Conservation (phyloP, 345 rosid species). For the Gossypium herbaceum region DNA sequence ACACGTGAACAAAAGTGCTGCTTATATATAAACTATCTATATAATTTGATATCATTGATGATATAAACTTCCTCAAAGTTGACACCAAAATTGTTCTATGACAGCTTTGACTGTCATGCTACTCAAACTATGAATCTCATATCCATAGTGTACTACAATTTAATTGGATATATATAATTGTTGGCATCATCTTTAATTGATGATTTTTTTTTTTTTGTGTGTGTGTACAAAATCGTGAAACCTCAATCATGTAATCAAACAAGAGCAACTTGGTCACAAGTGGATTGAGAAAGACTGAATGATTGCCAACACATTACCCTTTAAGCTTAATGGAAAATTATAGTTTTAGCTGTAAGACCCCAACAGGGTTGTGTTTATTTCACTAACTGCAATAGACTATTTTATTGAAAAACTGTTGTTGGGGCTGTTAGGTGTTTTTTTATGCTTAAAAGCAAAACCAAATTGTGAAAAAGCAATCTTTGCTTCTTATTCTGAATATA, state of each 20-base stretch:
- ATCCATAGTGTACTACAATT: too few relatives aligned
- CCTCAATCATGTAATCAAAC: too few relatives aligned
- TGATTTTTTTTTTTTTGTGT: too few relatives aligned
- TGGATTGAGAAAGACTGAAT: too few relatives aligned
- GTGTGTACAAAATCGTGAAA: too few relatives aligned
- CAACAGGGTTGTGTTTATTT: neutral
- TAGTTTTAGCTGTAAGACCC: neutral
- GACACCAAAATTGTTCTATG: neutral
- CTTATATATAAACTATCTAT: neutral
- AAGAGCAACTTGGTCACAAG: too few relatives aligned
- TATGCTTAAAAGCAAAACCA: constrained; percentile 42
- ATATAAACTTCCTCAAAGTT: neutral
- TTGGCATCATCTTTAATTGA: too few relatives aligned
- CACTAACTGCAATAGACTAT: neutral
- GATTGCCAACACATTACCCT: too few relatives aligned
- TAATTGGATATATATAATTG: too few relatives aligned
- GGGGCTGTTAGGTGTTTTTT: constrained; percentile 34
- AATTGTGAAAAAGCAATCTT: constrained; percentile 28
- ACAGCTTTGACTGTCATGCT: neutral
- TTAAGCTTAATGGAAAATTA: neutral
- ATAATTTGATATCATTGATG: neutral
- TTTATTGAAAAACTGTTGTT: constrained; percentile 4
- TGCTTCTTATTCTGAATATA: constrained; percentile 15
- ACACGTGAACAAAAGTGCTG: constrained; percentile 24
- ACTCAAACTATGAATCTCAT: too few relatives aligned